phyloP scores from a whole-genome alignment of 2,329 filamentous ascomycete species.

The Polychaeton citri region DNA sequence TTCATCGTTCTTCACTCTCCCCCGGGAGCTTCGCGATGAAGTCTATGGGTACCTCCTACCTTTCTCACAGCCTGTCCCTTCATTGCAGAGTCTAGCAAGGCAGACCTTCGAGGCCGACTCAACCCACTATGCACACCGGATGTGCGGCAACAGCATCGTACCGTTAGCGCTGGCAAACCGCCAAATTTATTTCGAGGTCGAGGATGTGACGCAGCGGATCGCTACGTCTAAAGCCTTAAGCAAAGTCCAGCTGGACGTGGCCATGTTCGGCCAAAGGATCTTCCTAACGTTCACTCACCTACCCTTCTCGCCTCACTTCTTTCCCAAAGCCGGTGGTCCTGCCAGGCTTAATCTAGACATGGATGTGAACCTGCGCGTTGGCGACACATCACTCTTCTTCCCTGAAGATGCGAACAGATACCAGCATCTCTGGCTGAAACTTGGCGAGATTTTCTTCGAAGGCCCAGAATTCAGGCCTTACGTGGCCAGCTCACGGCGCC shows the following conservation, averaged over 20 bases:
- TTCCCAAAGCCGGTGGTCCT: neutral
- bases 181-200: neutral
- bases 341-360: neutral
- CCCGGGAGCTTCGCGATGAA: constrained; percentile 6
- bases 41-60: constrained; percentile 4
- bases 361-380: neutral
- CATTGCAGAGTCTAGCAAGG: neutral
- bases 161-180: neutral
- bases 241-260: neutral
- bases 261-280: neutral
- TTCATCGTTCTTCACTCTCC: constrained; percentile 3
- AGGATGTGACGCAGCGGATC: neutral
- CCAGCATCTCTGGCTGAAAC: neutral
- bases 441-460: no score
- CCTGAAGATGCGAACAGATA: neutral
- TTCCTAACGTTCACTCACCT: neutral
- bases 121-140: neutral
- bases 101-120: neutral
- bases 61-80: neutral
- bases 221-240: neutral
- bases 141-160: neutral
- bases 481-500: no score
- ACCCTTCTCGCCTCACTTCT: neutral
- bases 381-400: neutral
- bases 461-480: neutral